Percentiles rank a stretch among this genome's conserved stretches.
These are phyloP conservation scores for Cladosporium sp. DNA, from an alignment of 2,329 filamentous ascomycete genomes.

Conservation along the genomic window DNA sequence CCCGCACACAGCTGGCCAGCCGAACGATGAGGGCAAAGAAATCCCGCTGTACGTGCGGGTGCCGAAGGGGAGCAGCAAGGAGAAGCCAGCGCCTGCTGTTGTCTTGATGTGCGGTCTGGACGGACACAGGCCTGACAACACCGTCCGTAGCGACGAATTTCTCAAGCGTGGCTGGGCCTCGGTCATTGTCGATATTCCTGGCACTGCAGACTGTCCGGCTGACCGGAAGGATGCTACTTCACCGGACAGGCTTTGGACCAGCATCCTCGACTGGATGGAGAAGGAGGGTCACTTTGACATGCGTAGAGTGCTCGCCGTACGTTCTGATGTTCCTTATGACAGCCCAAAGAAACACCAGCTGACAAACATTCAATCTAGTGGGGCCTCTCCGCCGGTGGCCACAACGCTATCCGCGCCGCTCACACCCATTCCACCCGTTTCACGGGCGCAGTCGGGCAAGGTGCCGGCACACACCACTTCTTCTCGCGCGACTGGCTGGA, in stretches of 20 bases:
- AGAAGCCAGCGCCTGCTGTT: constrained; percentile 43
- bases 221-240: constrained; percentile 56
- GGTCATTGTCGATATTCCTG: constrained; percentile 61
- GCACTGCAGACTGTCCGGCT: constrained; percentile 64
- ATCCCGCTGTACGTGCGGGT: constrained; percentile 39
- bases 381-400: constrained; percentile 55
- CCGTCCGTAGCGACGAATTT: constrained; percentile 57
- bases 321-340: constrained; percentile 31
- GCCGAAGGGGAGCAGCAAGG: constrained; percentile 29
- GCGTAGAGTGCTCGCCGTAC: constrained; percentile 47
- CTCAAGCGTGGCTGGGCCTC: constrained; percentile 59
- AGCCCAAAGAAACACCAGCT: background rate
- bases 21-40: constrained; percentile 31
- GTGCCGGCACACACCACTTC: constrained; percentile 60
- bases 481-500: constrained; percentile 58
- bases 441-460: constrained; percentile 57
- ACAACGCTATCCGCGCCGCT: constrained; percentile 62
- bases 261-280: constrained; percentile 58
- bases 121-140: constrained; percentile 62
- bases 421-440: constrained; percentile 59
- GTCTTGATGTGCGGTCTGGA: constrained; percentile 60
- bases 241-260: constrained; percentile 60
- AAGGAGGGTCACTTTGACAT: constrained; percentile 52
- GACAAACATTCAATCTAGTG: background rate
- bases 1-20: constrained; percentile 34